Percentiles rank a stretch among this genome's conserved stretches.
These are phyloP conservation scores for Mycena epipterygia DNA, from an alignment of 768 basidiomycete species.

Conservation along the genomic window DNA sequence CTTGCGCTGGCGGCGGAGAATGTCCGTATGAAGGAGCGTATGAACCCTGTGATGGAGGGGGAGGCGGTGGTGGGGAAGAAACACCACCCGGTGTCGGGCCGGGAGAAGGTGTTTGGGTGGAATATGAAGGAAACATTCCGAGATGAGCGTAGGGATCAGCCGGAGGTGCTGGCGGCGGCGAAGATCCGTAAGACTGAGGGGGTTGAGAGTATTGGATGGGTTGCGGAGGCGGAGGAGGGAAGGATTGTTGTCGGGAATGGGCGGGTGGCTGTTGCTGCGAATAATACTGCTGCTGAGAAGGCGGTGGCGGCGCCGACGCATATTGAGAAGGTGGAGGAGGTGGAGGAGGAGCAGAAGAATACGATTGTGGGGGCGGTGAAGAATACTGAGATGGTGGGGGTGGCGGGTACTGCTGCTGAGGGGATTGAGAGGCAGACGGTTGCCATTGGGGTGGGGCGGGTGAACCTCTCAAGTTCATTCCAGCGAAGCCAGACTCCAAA, in stretches of 20 bases:
- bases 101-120: conserved; percentile 17
- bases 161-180: conserved; percentile 35
- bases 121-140: conserved; percentile 44
- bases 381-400: conserved; percentile 44
- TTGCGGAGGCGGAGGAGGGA: conserved; percentile 29
- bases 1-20: conserved; percentile 38
- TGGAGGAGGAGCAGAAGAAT: conserved; percentile 27
- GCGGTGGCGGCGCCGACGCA: conserved; percentile 26
- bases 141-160: conserved; percentile 56
- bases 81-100: conserved; percentile 18
- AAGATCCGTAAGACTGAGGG: conserved; percentile 33
- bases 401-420: conserved; percentile 46
- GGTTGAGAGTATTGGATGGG: conserved; percentile 33
- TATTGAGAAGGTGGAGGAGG: conserved; percentile 21
- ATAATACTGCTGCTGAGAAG: conserved; percentile 22
- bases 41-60: conserved; percentile 20
- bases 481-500: conserved; percentile 66
- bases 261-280: conserved; percentile 10
- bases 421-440: conserved; percentile 33
- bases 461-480: conserved; percentile 63
- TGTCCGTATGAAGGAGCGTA: conserved; percentile 22
- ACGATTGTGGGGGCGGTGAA: conserved; percentile 17
- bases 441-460: conserved; percentile 46
- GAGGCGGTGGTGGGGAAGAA: conserved; percentile 36
- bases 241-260: conserved; percentile 24